Base-by-base conservation (phyloP, 2,329 filamentous ascomycete species). In the Fusarium zealandicum region DNA sequence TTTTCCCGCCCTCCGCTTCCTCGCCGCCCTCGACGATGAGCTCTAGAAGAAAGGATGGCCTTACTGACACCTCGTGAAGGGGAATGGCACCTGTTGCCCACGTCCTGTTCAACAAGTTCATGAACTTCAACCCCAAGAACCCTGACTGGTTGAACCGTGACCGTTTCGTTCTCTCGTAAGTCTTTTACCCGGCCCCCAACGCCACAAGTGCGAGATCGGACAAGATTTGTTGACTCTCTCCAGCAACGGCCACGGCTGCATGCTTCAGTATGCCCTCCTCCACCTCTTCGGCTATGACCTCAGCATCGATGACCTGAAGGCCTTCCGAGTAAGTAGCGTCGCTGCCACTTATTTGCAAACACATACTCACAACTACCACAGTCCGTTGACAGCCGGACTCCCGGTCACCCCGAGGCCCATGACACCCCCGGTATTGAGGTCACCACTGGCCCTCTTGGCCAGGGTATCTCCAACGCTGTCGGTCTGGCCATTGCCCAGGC, bases 51-150 rank as follows among this genome's bases (percentile, higher is more conserved):
- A 47, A 40, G 38, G 44, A 51, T 40, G 44, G 35, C 25, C 25
- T 38, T 61, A 67, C 73, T 79, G 65, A 79, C 69, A 56, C 43
- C 13, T 25, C 41, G 16, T 41, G 60, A 58, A 87, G 84, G 85
- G 85, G 85, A 75, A 86, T 98, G 91, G 95, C 95, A 73, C 93
- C 95, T 61, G 87, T 93, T 73, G 89, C 95, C 77, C 95, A 98
- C 84, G 92, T 98, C 72, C 87, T 99, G 65, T 99, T 91, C 83
- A 96, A 96, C 87, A 96, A 95, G 79, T 96, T 97, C 85, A 92
- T 99, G 92, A 96, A 81, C 77, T 99, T 97, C 86, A 99, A 98
- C 89, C 95, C 95, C 72, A 96, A 97, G 89, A 97, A 96, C 86
- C 91, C 95, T 70, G 84, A 92, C 65, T 99, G 93, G 93, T 73